phyloP scores from a whole-genome alignment of 78 protist species.

The Pelomyxa schiedti region DNA sequence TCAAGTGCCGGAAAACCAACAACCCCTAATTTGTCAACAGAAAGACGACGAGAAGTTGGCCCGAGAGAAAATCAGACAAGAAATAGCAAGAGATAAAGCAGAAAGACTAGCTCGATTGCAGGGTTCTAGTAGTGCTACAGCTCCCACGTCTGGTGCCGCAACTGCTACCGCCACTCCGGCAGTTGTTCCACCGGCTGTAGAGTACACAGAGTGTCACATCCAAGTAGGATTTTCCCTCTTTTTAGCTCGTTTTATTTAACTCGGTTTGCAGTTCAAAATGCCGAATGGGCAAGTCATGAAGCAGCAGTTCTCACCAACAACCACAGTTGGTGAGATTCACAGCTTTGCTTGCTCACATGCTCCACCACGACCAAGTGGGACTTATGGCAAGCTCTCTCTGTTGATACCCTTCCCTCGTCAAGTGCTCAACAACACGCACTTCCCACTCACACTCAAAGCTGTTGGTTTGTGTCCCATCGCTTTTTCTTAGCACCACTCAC shows the following conservation, averaged over 20 bases:
- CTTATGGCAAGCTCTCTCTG: neutral
- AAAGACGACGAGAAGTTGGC: conserved; percentile 36
- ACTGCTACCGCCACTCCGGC: conserved; percentile 18
- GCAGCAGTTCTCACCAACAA: neutral
- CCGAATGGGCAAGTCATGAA: neutral
- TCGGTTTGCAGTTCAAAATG: neutral
- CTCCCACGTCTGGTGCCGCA: neutral
- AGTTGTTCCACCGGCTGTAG: neutral
- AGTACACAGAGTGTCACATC: conserved; percentile 15
- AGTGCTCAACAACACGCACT: neutral
- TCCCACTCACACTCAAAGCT: neutral
- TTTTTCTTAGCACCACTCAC: neutral
- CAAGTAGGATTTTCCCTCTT: conserved; percentile 18
- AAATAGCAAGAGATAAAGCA: conserved; percentile 37
- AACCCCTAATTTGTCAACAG: no score
- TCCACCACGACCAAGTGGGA: neutral
- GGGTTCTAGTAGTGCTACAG: neutral
- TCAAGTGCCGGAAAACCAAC: no score
- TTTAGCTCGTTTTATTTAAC: no score
- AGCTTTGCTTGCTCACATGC: neutral
- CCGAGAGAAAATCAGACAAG: conserved; percentile 13
- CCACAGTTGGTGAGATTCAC: neutral
- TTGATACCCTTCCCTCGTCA: neutral
- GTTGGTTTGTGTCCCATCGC: neutral
- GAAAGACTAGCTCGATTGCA: conserved; percentile 13